These are phyloP conservation scores for Scutellaria galericulata DNA, from an alignment of 257 asterid species.

Conservation along the genomic window DNA sequence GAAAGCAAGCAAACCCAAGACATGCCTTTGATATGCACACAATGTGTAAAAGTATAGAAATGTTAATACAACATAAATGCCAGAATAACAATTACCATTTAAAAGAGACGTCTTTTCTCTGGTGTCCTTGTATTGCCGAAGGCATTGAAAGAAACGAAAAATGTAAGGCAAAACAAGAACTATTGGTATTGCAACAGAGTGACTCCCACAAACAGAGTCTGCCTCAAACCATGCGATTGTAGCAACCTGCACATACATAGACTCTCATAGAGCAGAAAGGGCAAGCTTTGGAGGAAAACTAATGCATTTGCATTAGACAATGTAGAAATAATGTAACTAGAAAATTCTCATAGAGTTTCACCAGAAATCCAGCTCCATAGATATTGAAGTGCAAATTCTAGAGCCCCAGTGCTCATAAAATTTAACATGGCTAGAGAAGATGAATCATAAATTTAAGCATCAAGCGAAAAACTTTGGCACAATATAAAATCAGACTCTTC, in stretches of 20 bases:
- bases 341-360: slow-evolving; percentile 19
- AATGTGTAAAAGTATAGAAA: neutral
- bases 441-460: slow-evolving; percentile 1
- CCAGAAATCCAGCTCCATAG: slow-evolving; percentile 33
- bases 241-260: slow-evolving; percentile 75
- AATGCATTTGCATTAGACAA: slow-evolving; percentile 21
- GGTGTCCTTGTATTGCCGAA: slow-evolving; percentile 92
- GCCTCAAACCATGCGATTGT: slow-evolving; percentile 99
- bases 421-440: slow-evolving; percentile 15
- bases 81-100: slow-evolving; percentile 63
- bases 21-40: neutral
- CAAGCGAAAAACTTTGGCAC: slow-evolving; percentile 17
- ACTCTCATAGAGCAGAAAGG: slow-evolving; percentile 38
- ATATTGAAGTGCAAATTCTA: slow-evolving; percentile 17
- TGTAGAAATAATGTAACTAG: neutral
- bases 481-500: neutral
- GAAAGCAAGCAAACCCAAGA: neutral
- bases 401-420: slow-evolving; percentile 11
- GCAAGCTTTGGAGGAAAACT: slow-evolving; percentile 36
- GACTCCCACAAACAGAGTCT: slow-evolving; percentile 98
- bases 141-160: slow-evolving; percentile 96
- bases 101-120: slow-evolving; percentile 79
- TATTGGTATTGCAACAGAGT: slow-evolving; percentile 86
- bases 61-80: slow-evolving; percentile 20
- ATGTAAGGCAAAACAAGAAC: slow-evolving; percentile 93